Base-by-base conservation (phyloP, 345 rosid species). In the Salix purpurea region DNA sequence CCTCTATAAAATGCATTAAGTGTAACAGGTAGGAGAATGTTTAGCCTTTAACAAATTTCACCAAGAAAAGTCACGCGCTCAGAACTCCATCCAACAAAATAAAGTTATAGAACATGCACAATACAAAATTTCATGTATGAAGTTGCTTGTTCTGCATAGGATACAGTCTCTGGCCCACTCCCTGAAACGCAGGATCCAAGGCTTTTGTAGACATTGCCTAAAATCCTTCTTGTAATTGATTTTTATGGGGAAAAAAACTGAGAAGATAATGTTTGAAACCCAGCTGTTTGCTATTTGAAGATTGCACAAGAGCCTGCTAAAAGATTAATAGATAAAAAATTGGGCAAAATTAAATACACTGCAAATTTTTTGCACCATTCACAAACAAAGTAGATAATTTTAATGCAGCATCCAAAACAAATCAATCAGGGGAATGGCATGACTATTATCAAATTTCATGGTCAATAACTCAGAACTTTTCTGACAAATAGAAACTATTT, bases 81-180 rank as follows among this genome's bases (percentile, higher is more conserved):
- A 23, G 1, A 61, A 34, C 61, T 34, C 77, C 13, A 39, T 36
- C 32, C 13, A 67, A 61, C 18, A 7, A 19, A 46, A 62, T 21
- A 65, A 16, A 74, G 4, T 32, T 2, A 16, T 18, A 30, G 44
- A 8, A 36, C 32, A 58, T 40, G 73, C 68, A 37, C 15, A 50
- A 56, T 4, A 52, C 13, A n/a, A 26, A 28, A 80, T 23, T 76
- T 62, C 76, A 69, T 9, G 16, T 26, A 48, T 12, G 36, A 65
- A 74, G 37, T 67, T 77, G 61, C 34, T 75, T 39, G 13, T 76
- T 48, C 8, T 37, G 48, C 26, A 71, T 81, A 90, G 97, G 93
- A 92, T 96, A 96, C 98, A 81, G 81, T 91, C 90, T 94, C 86
- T 94, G 97, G 36, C 99, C 99, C 67, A 76, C 92, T 84, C 97